Base-by-base conservation (phyloP, 75 land plant genomes). In the Selaginella tamariscina region DNA sequence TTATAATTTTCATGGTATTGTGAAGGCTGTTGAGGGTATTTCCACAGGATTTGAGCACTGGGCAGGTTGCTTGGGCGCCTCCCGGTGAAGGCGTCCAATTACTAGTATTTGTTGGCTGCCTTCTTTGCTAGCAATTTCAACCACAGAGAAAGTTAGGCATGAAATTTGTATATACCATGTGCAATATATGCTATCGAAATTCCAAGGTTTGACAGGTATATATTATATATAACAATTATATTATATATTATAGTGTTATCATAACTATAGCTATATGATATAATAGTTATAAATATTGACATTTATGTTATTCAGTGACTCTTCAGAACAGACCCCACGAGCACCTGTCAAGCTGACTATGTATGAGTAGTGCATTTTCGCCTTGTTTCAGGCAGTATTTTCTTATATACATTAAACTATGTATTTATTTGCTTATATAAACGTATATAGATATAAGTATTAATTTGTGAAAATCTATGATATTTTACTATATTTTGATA, bases 61-160 rank as follows among this genome's bases (percentile, higher is more conserved):
- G 98, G 0, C 98, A 94, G 80, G 98, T 90, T 71, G 77, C 83
- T 33, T 94, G 98, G 98, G 86, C 91, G 54, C 91, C 98, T 63
- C 33, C 68, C 33, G 13, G 0, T 20, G 30, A 68, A 54, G 68
- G 29, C 2, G 20, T 32, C 28, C 74, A 72, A 28, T 73, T 73
- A 33, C 75, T 94, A 54, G 83, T 94, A 32, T 94, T 90, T 83
- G 98, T 90, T 77, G 98, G 96, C 24, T 94, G 98, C 88, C 56
- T 65, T 83, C 1, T 74, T 69, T 33, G 56, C 78, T 31, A 67
- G 65, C 49, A 71, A 75, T 32, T 72, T 63, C 21, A 62, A 70
- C 66, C 79, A 2, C 13, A 73, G 57, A 77, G 96, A 71, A 94
- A 87, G 77, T 81, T 94, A 67, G 98, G 98, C 27, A 90, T 94